Evolutionary conservation across 257 asterid species (phyloP), one percentile per base, ranked within the genome.

Genomic region (Coffea canephora): DNA sequence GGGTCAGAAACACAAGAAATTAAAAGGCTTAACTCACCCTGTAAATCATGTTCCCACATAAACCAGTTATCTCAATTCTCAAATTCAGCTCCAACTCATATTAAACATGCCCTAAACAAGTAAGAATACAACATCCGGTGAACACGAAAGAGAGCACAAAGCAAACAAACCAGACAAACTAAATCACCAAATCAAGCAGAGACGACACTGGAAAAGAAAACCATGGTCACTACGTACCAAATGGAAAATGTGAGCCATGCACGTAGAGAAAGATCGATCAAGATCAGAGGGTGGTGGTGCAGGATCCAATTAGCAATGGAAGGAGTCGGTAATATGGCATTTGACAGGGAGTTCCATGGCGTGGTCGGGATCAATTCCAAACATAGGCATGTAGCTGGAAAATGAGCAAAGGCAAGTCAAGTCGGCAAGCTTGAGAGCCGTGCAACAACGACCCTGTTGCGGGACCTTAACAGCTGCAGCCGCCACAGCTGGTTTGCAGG

Each of bases 331-430:
- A 34, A 77, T 67, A 0, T 9, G 11, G 80, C 85, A 79, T 71
- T 59, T 71, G 6, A 46, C 68, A 0, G 83, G 86, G 55, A 83
- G 83, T 4, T 79, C 66, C 73, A 79, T 52, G 54, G 85, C 85
- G 1, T 61, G 73, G 14, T 72, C 74, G 6, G 82, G 43, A 48
- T 78, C 76, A 39, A 83, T 83, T 34, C 74, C 77, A 31, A 66
- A 19, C 5, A 39, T 11, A 36, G 66, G 74, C 66, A 78, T 2
- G 49, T 78, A 57, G 23, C 23, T 64, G 45, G 61, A 71, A 77
- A 66, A 83, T 52, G 59, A 41, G 54, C 85, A 83, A 59, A 83
- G 79, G 64, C 85, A 83, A 13, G 77, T 34, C 18, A 69, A 69
- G 31, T 64, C 6, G 9, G 72, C 75, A 23, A 52, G 62, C 4